Evolutionary conservation across 2,329 filamentous ascomycete species (phyloP).

Genomic region (Fusarium stilboides): DNA sequence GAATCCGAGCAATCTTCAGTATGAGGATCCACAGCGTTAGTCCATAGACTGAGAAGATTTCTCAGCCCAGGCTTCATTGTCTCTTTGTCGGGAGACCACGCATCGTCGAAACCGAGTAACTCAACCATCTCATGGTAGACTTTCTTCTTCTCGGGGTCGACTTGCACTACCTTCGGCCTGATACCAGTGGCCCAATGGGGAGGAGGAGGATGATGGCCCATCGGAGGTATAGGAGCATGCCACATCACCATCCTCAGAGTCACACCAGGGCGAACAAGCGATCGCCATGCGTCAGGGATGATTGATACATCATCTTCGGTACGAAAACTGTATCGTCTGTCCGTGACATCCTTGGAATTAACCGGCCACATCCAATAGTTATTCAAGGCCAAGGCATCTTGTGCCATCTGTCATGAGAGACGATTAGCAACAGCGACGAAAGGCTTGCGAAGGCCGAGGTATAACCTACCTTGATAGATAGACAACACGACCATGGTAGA

Average conservation of each 20-base stretch:
- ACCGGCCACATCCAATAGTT: not conserved
- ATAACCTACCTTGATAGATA: not conserved
- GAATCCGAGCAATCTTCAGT: not conserved
- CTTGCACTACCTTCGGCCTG: no score
- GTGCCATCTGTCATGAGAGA: not conserved
- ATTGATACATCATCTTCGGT: not conserved
- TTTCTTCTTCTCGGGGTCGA: not conserved
- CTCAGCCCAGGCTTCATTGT: not conserved
- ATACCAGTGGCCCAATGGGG: no score
- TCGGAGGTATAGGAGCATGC: no score
- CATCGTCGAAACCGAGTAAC: not conserved
- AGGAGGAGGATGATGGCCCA: not conserved
- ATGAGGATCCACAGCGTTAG: conserved; percentile 11
- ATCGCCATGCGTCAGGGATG: not conserved
- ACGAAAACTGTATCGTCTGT: not conserved
- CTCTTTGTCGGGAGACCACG: not conserved
- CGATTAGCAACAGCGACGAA: not conserved
- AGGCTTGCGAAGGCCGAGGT: not conserved
- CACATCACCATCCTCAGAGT: not conserved
- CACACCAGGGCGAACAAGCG: conserved; percentile 12
- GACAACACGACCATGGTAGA: not conserved
- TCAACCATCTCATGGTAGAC: conserved; percentile 2
- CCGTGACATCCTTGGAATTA: not conserved
- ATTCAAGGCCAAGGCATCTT: not conserved
- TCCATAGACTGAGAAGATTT: conserved; percentile 5